A percentile compares a stretch with the other conserved stretches of the same genome.
Conservation (phyloP, 768 basidiomycete genomes). For the Udeniomyces megalosporus region DNA sequence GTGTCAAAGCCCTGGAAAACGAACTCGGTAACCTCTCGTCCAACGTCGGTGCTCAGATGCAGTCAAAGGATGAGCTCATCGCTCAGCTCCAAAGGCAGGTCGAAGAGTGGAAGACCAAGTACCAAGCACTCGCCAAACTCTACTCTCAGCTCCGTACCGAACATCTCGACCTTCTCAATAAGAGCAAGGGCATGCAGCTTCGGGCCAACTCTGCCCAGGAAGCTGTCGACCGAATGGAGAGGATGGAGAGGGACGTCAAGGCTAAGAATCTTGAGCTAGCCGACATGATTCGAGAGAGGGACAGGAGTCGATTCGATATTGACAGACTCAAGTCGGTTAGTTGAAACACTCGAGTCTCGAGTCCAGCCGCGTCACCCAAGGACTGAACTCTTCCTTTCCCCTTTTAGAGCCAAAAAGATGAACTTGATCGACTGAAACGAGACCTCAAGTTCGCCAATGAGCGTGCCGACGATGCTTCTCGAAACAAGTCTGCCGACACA, state of each 20-base stretch:
- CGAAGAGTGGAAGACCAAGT: slow-evolving; percentile 91
- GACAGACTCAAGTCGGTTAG: slow-evolving; percentile 69
- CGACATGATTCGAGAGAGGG: slow-evolving; percentile 96
- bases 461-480: slow-evolving; percentile 82
- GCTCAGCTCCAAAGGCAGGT: slow-evolving; percentile 93
- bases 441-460: slow-evolving; percentile 92
- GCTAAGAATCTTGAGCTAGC: slow-evolving; percentile 96
- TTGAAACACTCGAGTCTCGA: not conserved
- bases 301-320: slow-evolving; percentile 84
- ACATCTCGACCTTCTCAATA: slow-evolving; percentile 89
- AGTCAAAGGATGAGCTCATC: slow-evolving; percentile 87
- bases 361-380: not conserved
- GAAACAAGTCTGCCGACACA: slow-evolving; percentile 85
- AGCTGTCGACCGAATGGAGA: slow-evolving; percentile 92
- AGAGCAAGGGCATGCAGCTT: slow-evolving; percentile 92
- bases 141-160: slow-evolving; percentile 96
- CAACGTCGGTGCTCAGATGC: slow-evolving; percentile 70
- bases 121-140: slow-evolving; percentile 92
- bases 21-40: slow-evolving; percentile 58
- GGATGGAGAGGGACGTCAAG: slow-evolving; percentile 96
- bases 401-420: slow-evolving; percentile 68
- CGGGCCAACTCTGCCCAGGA: slow-evolving; percentile 98
- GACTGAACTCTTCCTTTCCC: not conserved
- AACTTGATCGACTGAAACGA: slow-evolving; percentile 75
- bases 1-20: slow-evolving; percentile 87